Evolutionary conservation across 176 grass and related monocot genomes (phyloP).

Genomic region (Aegilops sharonensis): DNA sequence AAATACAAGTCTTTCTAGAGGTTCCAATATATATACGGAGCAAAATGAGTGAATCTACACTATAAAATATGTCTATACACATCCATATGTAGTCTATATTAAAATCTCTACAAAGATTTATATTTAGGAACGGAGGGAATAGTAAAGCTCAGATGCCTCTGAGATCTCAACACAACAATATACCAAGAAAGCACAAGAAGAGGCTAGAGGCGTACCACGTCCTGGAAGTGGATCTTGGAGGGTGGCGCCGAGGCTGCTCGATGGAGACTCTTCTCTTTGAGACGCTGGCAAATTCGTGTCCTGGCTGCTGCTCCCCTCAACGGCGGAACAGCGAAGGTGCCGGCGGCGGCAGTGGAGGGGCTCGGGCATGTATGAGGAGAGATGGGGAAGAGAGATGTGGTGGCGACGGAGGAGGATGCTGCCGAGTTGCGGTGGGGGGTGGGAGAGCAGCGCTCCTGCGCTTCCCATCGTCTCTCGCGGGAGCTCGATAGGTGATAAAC

Average conservation of each 20-base stretch:
- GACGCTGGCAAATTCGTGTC: slow-evolving; percentile 18
- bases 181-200: not conserved
- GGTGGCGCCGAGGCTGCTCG: slow-evolving; percentile 41
- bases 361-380: not conserved
- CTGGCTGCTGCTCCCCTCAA: not conserved
- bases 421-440: slow-evolving; percentile 31
- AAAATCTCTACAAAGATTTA: no score
- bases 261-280: slow-evolving; percentile 31
- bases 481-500: not conserved
- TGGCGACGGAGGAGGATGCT: slow-evolving; percentile 16
- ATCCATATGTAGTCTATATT: no score
- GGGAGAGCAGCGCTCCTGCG: slow-evolving; percentile 53
- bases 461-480: slow-evolving; percentile 47
- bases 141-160: not conserved
- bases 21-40: no score
- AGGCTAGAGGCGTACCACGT: slow-evolving; percentile 37
- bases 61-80: no score
- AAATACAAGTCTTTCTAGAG: no score
- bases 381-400: not conserved
- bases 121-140: no score
- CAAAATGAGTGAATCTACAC: no score
- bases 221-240: slow-evolving; percentile 42
- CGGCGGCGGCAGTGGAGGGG: not conserved
- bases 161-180: not conserved
- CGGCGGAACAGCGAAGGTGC: slow-evolving; percentile 18